Evolutionary conservation across 2,329 filamentous ascomycete genomes (phyloP), one percentile per base, ranked within the genome.

Genomic region (Penicillium nordicum): DNA sequence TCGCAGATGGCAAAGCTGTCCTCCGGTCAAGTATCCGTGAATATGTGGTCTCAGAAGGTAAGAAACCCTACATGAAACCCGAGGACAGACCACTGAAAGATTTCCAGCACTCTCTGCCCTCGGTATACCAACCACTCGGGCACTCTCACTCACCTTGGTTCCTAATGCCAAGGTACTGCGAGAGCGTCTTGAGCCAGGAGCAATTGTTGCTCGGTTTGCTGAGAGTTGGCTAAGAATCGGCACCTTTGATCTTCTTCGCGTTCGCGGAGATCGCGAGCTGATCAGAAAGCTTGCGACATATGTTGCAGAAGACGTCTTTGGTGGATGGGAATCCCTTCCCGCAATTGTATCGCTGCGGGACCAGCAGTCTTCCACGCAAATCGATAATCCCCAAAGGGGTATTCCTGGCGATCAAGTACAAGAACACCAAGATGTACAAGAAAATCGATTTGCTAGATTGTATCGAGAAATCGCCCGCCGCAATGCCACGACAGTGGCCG

Each of bases 1-100:
- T 99, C 65, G 94, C 94, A 25, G 94, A 99, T 72, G 94, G 94
- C 30, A 93, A 94, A 71, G 94, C 94, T 0, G 94, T 99, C 3
- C 78, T 99, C 50, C 81, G 94, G 58, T 96, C 90, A 29, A 96
- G 91, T 69, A 96, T 99, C 64, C 84, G 94, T 58, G 94, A 99
- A 76, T 99, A 94, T 65, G 79, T 99, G 42, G 92, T 96, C 21
- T 95, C 89, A 47, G 94, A 99, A 78, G 86, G 88, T 76, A 62
- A 25, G 27, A 53, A 36, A n/a, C 18, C 21, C 23, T 12, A 12
- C 30, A 23, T 27, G 7, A 18, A 23, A 46, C 36, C 23, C 25
- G 25, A 55, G 32, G 10, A 30, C 45, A 38, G 49, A 27, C 14
- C 16, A 37, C 46, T 54, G 18, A 54, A 27, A 40, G 47, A 25